Percentiles rank a stretch among this genome's conserved stretches.
phyloP scores from a whole-genome alignment of 495 filamentous ascomycete species.

The Terfezia boudieri region DNA sequence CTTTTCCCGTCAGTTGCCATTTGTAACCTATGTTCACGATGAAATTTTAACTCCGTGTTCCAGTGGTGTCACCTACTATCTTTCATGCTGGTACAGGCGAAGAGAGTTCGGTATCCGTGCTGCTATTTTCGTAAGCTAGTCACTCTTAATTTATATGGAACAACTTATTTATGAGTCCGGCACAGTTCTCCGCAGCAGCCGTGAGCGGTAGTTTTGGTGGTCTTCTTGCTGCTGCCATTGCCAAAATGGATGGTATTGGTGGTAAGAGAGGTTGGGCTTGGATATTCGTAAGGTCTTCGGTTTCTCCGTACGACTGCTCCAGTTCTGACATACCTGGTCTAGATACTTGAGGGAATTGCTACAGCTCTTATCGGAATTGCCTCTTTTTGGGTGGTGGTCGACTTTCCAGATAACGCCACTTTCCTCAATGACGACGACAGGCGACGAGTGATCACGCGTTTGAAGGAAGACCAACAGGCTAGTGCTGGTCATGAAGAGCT shows the following conservation, averaged over 20 bases:
- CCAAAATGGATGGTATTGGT: slow-evolving; percentile 47
- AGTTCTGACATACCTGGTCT: not conserved
- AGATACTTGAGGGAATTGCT: slow-evolving; percentile 47
- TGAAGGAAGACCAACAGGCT: slow-evolving; percentile 54
- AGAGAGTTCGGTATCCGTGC: slow-evolving; percentile 53
- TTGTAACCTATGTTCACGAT: not conserved
- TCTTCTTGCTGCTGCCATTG: slow-evolving; percentile 56
- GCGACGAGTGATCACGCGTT: slow-evolving; percentile 45
- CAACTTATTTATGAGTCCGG: not conserved
- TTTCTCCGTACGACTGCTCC: slow-evolving; percentile 11
- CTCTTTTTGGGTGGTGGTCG: slow-evolving; percentile 70
- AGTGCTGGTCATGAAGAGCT: slow-evolving; percentile 63
- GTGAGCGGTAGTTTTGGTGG: slow-evolving; percentile 73
- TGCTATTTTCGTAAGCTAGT: slow-evolving; percentile 44
- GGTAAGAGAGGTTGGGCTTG: slow-evolving; percentile 53
- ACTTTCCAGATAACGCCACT: slow-evolving; percentile 64
- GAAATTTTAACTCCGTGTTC: not conserved
- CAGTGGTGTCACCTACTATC: slow-evolving; percentile 59
- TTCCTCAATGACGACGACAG: slow-evolving; percentile 58
- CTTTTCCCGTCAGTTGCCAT: slow-evolving; percentile 10
- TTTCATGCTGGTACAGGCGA: slow-evolving; percentile 73
- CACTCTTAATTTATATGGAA: not conserved
- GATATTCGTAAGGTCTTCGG: slow-evolving; percentile 35
- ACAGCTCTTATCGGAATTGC: slow-evolving; percentile 51
- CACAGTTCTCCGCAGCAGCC: slow-evolving; percentile 54